These are phyloP conservation scores for Penicillium chermesinum DNA, from an alignment of 495 filamentous ascomycete genomes.

Conservation along the genomic window DNA sequence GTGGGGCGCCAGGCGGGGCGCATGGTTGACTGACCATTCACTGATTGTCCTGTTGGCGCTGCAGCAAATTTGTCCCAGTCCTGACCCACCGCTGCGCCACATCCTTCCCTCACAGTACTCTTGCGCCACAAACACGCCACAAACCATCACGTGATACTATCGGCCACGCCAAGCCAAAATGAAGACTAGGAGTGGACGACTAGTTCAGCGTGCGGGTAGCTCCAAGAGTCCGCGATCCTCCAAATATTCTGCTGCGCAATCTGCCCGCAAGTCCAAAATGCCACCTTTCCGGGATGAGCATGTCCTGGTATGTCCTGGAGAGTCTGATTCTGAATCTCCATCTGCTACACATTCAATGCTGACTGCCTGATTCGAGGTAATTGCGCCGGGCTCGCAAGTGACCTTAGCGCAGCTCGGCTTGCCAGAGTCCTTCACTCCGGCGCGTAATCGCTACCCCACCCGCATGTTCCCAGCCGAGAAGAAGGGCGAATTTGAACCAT, in stretches of 20 bases:
- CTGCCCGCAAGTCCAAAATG: constrained; percentile 39
- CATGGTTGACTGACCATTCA: too few species aligned
- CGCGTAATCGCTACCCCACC: constrained; percentile 72
- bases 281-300: constrained; percentile 75
- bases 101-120: too few species aligned
- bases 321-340: not conserved
- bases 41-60: too few species aligned
- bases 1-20: too few species aligned
- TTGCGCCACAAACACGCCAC: too few species aligned
- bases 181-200: constrained; percentile 4
- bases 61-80: too few species aligned
- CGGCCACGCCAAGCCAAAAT: constrained; percentile 20
- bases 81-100: too few species aligned
- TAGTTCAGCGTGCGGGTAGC: not conserved
- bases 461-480: constrained; percentile 89
- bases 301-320: constrained; percentile 51
- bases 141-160: too few species aligned
- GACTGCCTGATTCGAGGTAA: constrained; percentile 51
- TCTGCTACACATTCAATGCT: not conserved
- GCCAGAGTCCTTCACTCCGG: constrained; percentile 84
- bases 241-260: too few species aligned
- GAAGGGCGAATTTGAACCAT: constrained; percentile 74
- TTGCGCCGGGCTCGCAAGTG: constrained; percentile 89
- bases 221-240: too few species aligned
- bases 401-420: constrained; percentile 92